phyloP scores from a whole-genome alignment of 345 rosid species.

The Noccaea bulbosa region DNA sequence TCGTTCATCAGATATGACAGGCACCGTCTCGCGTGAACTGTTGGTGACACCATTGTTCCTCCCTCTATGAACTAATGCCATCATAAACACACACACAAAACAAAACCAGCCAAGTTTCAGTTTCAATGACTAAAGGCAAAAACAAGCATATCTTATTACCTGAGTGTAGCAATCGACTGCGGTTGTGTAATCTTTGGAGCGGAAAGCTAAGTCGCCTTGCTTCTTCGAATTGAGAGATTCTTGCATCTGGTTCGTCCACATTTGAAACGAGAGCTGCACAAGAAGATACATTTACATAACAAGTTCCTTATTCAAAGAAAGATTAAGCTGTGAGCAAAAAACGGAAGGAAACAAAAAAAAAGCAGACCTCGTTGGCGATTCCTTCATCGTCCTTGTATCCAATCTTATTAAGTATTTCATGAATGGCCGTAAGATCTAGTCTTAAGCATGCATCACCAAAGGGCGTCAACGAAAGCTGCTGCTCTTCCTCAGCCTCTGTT shows the following conservation, averaged over 20 bases:
- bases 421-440: conserved; percentile 90
- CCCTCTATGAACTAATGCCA: conserved; percentile 79
- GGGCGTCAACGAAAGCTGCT: conserved; percentile 61
- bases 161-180: conserved; percentile 81
- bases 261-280: conserved; percentile 87
- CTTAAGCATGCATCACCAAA: conserved; percentile 91
- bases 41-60: conserved; percentile 95
- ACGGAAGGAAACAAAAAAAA: neutral
- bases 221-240: conserved; percentile 91
- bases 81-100: conserved; percentile 11
- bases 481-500: conserved; percentile 50
- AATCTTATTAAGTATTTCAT: conserved; percentile 75
- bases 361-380: conserved; percentile 80
- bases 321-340: neutral
- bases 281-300: neutral
- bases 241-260: conserved; percentile 99
- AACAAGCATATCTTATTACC: no score
- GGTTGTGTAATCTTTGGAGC: conserved; percentile 74
- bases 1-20: conserved; percentile 75
- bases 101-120: conserved; percentile 3
- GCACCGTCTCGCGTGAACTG: conserved; percentile 89
- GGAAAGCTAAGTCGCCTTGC: conserved; percentile 85
- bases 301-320: neutral
- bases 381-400: conserved; percentile 99
- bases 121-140: neutral